A percentile compares a stretch with the other conserved stretches of the same genome.
Conservation (phyloP, 2,329 filamentous ascomycete species). For the Claviceps spartinae region DNA sequence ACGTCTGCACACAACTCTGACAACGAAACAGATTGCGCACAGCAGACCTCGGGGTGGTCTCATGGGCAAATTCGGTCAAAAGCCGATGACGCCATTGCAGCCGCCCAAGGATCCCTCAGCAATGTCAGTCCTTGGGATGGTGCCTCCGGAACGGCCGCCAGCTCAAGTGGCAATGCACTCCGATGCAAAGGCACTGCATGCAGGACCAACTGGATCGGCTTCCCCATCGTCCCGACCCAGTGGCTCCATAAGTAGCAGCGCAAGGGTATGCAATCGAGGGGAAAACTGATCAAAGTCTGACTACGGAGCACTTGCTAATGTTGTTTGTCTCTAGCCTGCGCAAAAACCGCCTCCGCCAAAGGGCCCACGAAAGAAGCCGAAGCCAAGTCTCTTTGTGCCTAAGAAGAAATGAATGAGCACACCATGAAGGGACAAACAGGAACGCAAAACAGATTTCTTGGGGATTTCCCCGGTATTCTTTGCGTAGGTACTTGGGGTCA, state of each 20-base stretch:
- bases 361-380: constrained; percentile 9
- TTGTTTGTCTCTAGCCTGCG: neutral
- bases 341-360: constrained; percentile 3
- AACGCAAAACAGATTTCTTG: neutral
- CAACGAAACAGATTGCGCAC: constrained; percentile 16
- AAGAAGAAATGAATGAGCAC: constrained; percentile 9
- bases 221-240: constrained; percentile 8
- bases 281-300: neutral
- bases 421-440: neutral
- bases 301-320: neutral
- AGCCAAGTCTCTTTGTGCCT: constrained; percentile 12
- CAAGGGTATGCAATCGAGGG: constrained; percentile 9
- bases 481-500: too few species aligned
- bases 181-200: constrained; percentile 6
- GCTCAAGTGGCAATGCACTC: constrained; percentile 10
- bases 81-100: constrained; percentile 14
- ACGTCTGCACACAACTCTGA: constrained; percentile 12
- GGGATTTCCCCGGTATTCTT: neutral
- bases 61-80: constrained; percentile 23
- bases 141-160: constrained; percentile 30
- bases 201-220: constrained; percentile 12
- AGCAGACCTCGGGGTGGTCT: constrained; percentile 19
- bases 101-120: constrained; percentile 36
- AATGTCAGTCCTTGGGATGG: constrained; percentile 36
- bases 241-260: constrained; percentile 7